phyloP scores from a whole-genome alignment of 179 eudicot species.

The Monotropa hypopitys region DNA sequence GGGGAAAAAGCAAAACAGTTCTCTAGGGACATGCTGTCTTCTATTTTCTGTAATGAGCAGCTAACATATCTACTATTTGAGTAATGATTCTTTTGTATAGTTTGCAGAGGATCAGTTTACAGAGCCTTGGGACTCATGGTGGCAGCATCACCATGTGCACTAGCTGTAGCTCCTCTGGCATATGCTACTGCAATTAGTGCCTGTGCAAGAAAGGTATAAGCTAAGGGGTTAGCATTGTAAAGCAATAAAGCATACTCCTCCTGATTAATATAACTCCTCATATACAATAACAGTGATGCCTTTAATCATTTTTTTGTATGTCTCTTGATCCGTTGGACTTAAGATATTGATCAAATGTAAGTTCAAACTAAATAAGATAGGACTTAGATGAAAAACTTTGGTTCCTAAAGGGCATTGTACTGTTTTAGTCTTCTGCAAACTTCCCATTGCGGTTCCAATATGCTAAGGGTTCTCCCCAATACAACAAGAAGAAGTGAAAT shows the following conservation, averaged over 20 bases:
- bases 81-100: constrained; percentile 29
- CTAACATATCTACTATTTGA: background rate
- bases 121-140: constrained; percentile 97
- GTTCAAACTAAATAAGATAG: background rate
- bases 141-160: constrained; percentile 98
- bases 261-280: background rate
- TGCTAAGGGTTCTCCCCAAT: no score
- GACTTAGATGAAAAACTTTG: background rate
- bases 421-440: background rate
- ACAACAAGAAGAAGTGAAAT: no score
- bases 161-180: constrained; percentile 95
- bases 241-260: background rate
- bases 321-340: background rate
- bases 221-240: background rate
- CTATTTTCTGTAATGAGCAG: background rate
- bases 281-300: background rate
- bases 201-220: constrained; percentile 81
- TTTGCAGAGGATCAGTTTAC: constrained; percentile 89
- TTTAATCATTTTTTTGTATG: background rate
- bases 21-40: background rate
- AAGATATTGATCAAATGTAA: background rate
- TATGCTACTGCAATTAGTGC: constrained; percentile 98
- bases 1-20: background rate
- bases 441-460: no score
- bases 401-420: background rate